Evolutionary conservation across 768 basidiomycete genomes (phyloP), one percentile per base, ranked within the genome.

Genomic region (Saitozyma sp.): DNA sequence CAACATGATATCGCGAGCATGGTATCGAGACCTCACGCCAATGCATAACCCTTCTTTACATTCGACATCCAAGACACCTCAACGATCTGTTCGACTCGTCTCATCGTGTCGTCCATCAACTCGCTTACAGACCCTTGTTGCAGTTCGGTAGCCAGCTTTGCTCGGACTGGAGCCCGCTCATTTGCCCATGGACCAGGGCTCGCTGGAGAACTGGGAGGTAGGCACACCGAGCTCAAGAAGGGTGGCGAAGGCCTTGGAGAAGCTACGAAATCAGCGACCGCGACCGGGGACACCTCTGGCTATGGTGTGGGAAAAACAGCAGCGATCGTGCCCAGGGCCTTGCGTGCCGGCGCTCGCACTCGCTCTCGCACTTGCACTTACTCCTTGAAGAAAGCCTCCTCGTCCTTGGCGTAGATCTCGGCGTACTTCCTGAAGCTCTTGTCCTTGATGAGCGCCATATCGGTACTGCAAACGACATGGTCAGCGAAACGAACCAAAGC

Each of bases 161-260:
- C 5, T 2, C 29, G 29, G 29, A 5, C 29, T 29, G 29, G 29
- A 29, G 29, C 5, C 29, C 29, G 29, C 29, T 29, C 29, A 29
- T 5, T 29, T 29, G 29, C 86, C 85, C 84, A 96, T 77, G 66
- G 80, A 78, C 92, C 91, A 95, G 13, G 87, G 86, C 71, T 93
- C 89, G 20, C 85, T 74, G 39, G 76, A 85, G 73, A 88, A 91
- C 80, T 98, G 95, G 61, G 85, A 76, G 13, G 83, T 80, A 50
- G 95, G 95, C 9, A 98, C 92, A 68, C 95, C 95, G 57, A 97
- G 89, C 82, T 98, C 95, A 67, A 98, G 87, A 52, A 98, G 86
- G 66, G 85, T 87, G 49, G 86, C 73, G 61, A 93, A 86, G 29
- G 84, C 90, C 48, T 83, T 83, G 54, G 93, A 85, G 84, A 97